A percentile compares a stretch with the other conserved stretches of the same genome.
phyloP scores from a whole-genome alignment of 148 eudicot species.

The Spergularia marina region DNA sequence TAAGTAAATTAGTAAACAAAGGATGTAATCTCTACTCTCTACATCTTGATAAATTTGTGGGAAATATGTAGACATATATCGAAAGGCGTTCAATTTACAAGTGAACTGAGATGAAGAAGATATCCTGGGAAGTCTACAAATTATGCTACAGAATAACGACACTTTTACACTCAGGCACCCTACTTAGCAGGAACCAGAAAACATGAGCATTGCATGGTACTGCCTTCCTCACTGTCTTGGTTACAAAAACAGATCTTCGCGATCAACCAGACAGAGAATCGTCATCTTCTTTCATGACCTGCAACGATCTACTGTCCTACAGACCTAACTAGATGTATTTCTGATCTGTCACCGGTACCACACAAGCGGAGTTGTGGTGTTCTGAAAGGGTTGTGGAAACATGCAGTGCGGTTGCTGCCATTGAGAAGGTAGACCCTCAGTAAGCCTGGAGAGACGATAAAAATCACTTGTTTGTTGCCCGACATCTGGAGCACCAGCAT shows the following conservation, averaged over 20 bases:
- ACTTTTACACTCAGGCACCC: background rate
- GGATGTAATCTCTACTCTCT: no score
- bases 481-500: constrained; percentile 13
- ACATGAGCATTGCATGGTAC: background rate
- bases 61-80: background rate
- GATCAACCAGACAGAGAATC: background rate
- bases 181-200: background rate
- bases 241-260: background rate
- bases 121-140: background rate
- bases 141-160: background rate
- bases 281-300: background rate
- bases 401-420: constrained; percentile 84
- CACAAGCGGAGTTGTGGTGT: constrained; percentile 47
- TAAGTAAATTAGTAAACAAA: no score
- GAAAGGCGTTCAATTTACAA: constrained; percentile 1
- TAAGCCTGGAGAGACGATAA: constrained; percentile 11
- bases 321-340: background rate
- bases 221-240: background rate
- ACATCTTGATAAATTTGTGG: no score
- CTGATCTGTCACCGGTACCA: constrained; percentile 46
- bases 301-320: constrained; percentile 11
- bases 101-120: background rate
- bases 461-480: constrained; percentile 24
- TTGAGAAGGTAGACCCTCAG: constrained; percentile 42
- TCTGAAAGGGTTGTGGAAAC: constrained; percentile 60